These are phyloP conservation scores for Casuarina equisetifolia DNA, from an alignment of 306 rosid genomes.

Conservation along the genomic window DNA sequence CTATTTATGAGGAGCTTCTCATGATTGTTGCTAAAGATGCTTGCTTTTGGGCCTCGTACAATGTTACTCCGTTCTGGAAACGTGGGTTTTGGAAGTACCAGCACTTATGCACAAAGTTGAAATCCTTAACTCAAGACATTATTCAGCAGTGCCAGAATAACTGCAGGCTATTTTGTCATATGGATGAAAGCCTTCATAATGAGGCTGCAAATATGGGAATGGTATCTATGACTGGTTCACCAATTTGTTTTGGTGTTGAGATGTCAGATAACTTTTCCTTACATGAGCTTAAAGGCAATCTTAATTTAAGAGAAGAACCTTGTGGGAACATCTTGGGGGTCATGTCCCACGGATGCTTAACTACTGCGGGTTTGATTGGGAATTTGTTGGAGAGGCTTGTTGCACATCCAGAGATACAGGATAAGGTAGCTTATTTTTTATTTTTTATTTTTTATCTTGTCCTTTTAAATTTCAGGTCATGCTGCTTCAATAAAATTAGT, in stretches of 20 bases:
- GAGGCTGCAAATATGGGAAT: constrained; percentile 34
- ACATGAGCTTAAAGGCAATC: constrained; percentile 37
- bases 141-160: constrained; percentile 54
- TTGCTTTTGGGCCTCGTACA: constrained; percentile 72
- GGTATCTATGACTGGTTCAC: constrained; percentile 33
- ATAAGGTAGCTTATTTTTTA: constrained; percentile 49
- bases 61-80: constrained; percentile 73
- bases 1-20: constrained; percentile 71
- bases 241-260: constrained; percentile 37
- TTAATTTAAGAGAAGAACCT: constrained; percentile 51
- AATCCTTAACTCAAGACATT: constrained; percentile 70
- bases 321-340: constrained; percentile 67
- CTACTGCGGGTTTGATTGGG: constrained; percentile 59
- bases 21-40: constrained; percentile 80
- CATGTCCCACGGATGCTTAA: constrained; percentile 81
- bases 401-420: constrained; percentile 60
- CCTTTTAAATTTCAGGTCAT: constrained; percentile 4
- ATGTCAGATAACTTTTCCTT: constrained; percentile 35
- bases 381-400: constrained; percentile 57
- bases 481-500: neutral
- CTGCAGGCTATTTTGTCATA: constrained; percentile 38
- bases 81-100: constrained; percentile 76
- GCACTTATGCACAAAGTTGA: constrained; percentile 56
- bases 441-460: constrained; percentile 11
- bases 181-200: constrained; percentile 26